A percentile compares a stretch with the other conserved stretches of the same genome.
Conservation (phyloP, 768 basidiomycete genomes). For the Amanita exitialis region DNA sequence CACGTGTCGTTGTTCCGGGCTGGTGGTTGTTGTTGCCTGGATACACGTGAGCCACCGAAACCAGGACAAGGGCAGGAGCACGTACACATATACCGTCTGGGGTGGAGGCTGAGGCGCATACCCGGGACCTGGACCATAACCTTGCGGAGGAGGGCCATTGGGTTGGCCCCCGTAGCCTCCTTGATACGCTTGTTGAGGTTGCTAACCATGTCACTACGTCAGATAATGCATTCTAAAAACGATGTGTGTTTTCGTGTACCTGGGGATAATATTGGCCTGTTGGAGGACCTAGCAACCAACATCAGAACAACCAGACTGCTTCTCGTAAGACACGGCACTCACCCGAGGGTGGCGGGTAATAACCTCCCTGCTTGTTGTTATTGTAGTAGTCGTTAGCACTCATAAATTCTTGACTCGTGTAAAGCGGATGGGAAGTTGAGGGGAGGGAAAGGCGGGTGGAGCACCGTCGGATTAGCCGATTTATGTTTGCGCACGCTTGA, state of each 20-base stretch:
- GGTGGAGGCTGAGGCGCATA: slow-evolving; percentile 46
- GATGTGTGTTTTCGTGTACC: slow-evolving; percentile 14
- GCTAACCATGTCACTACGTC: slow-evolving; percentile 50
- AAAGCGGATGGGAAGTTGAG: slow-evolving; percentile 4
- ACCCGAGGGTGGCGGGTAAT: slow-evolving; percentile 29
- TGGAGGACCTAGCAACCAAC: slow-evolving; percentile 30
- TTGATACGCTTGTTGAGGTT: slow-evolving; percentile 65
- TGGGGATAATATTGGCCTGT: slow-evolving; percentile 62
- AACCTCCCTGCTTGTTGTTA: slow-evolving; percentile 34
- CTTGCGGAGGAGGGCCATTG: slow-evolving; percentile 19
- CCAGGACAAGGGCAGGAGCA: background rate
- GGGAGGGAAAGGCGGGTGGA: slow-evolving; percentile 5
- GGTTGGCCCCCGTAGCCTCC: slow-evolving; percentile 30
- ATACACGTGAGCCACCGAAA: background rate
- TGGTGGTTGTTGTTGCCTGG: slow-evolving; percentile 43
- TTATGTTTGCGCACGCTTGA: slow-evolving; percentile 24
- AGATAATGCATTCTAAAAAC: background rate
- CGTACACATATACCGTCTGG: slow-evolving; percentile 76
- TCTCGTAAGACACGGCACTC: background rate
- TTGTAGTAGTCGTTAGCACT: slow-evolving; percentile 72
- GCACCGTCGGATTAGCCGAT: slow-evolving; percentile 8
- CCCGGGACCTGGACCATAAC: slow-evolving; percentile 37
- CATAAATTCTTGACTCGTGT: slow-evolving; percentile 26
- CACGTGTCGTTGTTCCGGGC: slow-evolving; percentile 37
- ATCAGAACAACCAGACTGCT: background rate